Percentiles rank a stretch among this genome's conserved stretches.
Conservation (phyloP, 139 green algal genomes). For the Ostreobium quekettii region DNA sequence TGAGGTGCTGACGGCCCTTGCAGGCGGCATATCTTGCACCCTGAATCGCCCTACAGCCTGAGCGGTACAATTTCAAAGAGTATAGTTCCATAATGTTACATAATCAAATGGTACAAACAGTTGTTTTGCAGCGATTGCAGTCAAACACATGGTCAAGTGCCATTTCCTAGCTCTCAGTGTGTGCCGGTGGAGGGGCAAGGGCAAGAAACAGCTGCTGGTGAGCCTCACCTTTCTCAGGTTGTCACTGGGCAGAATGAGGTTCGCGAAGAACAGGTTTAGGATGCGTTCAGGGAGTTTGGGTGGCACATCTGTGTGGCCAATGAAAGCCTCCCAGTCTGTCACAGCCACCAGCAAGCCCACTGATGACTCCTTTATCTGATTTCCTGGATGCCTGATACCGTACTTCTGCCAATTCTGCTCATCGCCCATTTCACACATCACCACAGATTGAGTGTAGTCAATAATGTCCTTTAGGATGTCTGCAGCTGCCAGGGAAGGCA, state of each 20-base stretch:
- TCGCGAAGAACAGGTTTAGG: conserved; percentile 12
- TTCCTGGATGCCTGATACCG: background rate
- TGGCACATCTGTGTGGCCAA: background rate
- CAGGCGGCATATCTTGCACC: too few relatives aligned
- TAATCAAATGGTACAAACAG: too few relatives aligned
- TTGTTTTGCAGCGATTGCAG: too few relatives aligned
- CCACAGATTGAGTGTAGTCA: background rate
- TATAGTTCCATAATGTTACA: too few relatives aligned
- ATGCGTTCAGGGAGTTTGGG: background rate
- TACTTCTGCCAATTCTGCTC: background rate
- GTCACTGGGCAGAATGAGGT: conserved; percentile 4
- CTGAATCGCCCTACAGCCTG: too few relatives aligned
- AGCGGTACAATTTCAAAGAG: too few relatives aligned
- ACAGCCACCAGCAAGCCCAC: conserved; percentile 7
- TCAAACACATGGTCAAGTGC: too few relatives aligned
- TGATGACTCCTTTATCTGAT: background rate
- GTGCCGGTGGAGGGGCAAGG: too few relatives aligned
- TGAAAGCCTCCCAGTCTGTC: conserved; percentile 6
- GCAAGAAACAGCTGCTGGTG: too few relatives aligned
- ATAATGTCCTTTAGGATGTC: background rate
- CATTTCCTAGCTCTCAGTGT: too few relatives aligned
- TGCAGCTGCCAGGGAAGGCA: conserved; percentile 3
- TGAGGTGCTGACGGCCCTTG: too few relatives aligned
- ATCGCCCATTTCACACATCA: background rate
- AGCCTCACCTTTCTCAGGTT: conserved; percentile 11